Base-by-base conservation (phyloP, 2,329 filamentous ascomycete species). In the Botrytis hyacinthi region DNA sequence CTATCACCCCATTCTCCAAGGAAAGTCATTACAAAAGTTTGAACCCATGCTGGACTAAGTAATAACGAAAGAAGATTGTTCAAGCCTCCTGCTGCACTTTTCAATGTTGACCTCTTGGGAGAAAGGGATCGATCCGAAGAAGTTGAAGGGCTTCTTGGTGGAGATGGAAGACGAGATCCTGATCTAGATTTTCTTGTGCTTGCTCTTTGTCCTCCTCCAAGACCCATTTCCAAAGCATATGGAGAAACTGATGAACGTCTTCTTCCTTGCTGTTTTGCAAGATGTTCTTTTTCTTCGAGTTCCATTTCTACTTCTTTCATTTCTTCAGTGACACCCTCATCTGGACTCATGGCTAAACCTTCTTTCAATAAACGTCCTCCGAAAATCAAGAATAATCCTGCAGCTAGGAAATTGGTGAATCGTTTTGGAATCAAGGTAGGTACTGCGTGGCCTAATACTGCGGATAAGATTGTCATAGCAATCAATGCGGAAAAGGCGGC, bases 11-110 rank as follows among this genome's bases (percentile, higher is more conserved):
- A 99, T 83, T 99, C 96, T 59, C 96, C 96, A 44, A 99, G 85
- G 84, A 99, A 99, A 3, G 96, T 99, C 96, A 99, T 99, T 78
- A 97, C 89, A 81, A 99, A 99, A 0, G 96, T 99, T 84, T 98
- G 95, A 22, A 99, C 96, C 96, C 96, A 99, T 0, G 95, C 96
- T 1, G 96, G 96, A 82, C 93, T 97, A 57, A 99, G 87, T 7
- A 99, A 87, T 10, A 99, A 86, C 18, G 93, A 94, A 76, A 94
- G 89, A 6, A 99, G 88, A 79, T 99, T 99, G 82, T 91, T 90
- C 37, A 98, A 84, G 1, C 96, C 95, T 32, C 87, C 81, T n/a
- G 88, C 75, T 16, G 82, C 71, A 65, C 83, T 82, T 82, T 75
- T 88, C 75, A 82, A 83, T 74, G 78, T 83, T 79, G 79, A 84